phyloP scores from a whole-genome alignment of 225 moss, liverwort and hornwort species.

The Anthoceros angustus region DNA sequence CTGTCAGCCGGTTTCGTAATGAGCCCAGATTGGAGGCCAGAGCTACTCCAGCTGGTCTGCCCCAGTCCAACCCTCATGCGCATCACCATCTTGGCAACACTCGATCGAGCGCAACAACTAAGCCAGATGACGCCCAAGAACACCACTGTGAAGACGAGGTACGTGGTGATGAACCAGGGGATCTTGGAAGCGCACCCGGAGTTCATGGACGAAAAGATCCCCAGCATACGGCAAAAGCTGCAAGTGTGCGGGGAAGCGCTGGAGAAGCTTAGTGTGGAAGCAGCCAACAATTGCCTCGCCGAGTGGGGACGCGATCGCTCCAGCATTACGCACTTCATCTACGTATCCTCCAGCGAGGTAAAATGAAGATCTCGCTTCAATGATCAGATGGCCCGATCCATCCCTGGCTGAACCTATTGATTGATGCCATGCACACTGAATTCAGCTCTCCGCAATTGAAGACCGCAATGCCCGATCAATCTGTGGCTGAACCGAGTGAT shows the following conservation, averaged over 20 bases:
- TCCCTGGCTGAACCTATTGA: too few relatives aligned
- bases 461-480: too few relatives aligned
- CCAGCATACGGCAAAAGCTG: slow-evolving; percentile 50
- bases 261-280: slow-evolving; percentile 69
- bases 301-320: slow-evolving; percentile 62
- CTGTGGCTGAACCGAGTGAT: too few relatives aligned
- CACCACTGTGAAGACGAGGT: slow-evolving; percentile 87
- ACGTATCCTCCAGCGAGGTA: slow-evolving; percentile 78
- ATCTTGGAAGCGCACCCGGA: slow-evolving; percentile 58
- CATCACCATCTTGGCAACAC: too few relatives aligned
- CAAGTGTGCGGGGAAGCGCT: slow-evolving; percentile 66
- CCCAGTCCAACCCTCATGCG: too few relatives aligned
- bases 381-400: too few relatives aligned
- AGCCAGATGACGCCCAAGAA: slow-evolving; percentile 74
- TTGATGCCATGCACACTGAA: too few relatives aligned
- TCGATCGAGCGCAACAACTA: too few relatives aligned
- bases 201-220: slow-evolving; percentile 52
- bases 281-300: slow-evolving; percentile 42
- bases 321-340: slow-evolving; percentile 75
- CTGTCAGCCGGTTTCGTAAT: too few relatives aligned
- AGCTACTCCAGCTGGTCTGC: too few relatives aligned
- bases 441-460: too few relatives aligned
- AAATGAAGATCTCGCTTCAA: not conserved
- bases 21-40: too few relatives aligned
- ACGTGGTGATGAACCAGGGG: slow-evolving; percentile 54